These are phyloP conservation scores for Parachaetomium inaequale DNA, from an alignment of 495 filamentous ascomycete species.

Conservation along the genomic window DNA sequence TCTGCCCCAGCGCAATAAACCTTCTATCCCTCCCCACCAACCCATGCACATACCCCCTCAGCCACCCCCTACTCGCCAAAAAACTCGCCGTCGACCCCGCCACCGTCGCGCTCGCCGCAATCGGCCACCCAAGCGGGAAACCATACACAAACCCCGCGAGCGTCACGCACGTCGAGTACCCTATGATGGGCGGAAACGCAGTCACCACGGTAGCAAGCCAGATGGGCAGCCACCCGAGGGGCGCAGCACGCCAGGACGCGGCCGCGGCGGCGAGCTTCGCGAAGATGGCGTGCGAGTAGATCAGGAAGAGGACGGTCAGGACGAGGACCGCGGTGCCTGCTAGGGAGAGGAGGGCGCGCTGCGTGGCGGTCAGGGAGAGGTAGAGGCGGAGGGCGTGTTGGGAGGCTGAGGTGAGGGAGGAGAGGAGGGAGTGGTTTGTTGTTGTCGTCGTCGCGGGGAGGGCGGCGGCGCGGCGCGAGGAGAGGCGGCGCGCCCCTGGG, in stretches of 20 bases:
- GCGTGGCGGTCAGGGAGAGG: conserved; percentile 51
- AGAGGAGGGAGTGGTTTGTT: conserved; percentile 19
- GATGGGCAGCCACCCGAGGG: conserved; percentile 71
- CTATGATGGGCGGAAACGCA: conserved; percentile 87
- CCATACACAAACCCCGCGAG: conserved; percentile 92
- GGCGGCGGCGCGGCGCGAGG: conserved; percentile 10
- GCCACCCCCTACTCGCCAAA: conserved; percentile 69
- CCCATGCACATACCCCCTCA: conserved; percentile 71
- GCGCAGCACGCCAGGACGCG: conserved; percentile 64
- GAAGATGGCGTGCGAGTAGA: conserved; percentile 77
- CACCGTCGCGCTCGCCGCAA: conserved; percentile 75
- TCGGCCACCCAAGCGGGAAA: conserved; percentile 84
- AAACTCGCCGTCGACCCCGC: conserved; percentile 75
- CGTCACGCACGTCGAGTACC: conserved; percentile 83
- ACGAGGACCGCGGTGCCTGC: conserved; percentile 47
- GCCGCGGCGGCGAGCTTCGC: conserved; percentile 65
- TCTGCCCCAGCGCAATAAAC: conserved; percentile 58
- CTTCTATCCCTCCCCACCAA: conserved; percentile 79
- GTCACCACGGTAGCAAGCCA: conserved; percentile 73
- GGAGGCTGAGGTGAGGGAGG: conserved; percentile 14
- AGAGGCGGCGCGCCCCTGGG: conserved; percentile 14
- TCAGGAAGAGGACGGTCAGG: conserved; percentile 62
- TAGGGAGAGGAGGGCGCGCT: conserved; percentile 56
- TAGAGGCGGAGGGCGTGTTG: conserved; percentile 31
- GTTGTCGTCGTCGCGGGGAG: neutral